These are phyloP conservation scores for Tephrocybe sp. DNA, from an alignment of 768 basidiomycete genomes.

Conservation along the genomic window DNA sequence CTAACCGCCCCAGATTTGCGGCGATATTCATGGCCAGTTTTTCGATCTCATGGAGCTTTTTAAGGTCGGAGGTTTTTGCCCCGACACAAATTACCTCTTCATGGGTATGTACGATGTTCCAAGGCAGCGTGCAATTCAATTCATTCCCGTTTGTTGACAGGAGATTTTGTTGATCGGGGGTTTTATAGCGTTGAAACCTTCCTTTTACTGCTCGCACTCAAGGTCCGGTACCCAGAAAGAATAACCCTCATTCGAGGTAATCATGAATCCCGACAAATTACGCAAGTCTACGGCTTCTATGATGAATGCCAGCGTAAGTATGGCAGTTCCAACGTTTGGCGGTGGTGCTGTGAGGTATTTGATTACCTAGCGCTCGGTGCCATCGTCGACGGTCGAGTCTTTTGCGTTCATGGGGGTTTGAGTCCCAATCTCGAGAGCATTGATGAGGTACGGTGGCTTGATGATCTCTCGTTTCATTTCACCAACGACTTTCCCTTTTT, in stretches of 20 bases:
- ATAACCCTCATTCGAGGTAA: slow-evolving; percentile 97
- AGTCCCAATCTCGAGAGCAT: slow-evolving; percentile 85
- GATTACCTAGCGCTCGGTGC: slow-evolving; percentile 95
- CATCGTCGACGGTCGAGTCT: slow-evolving; percentile 95
- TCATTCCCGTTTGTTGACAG: slow-evolving; percentile 37
- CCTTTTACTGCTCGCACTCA: slow-evolving; percentile 89
- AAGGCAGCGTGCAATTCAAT: neutral
- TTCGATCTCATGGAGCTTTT: slow-evolving; percentile 96
- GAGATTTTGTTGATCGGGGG: slow-evolving; percentile 97
- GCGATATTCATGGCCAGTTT: slow-evolving; percentile 97
- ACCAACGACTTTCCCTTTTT: slow-evolving; percentile 1
- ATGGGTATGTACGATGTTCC: slow-evolving; percentile 63
- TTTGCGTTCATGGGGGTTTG: slow-evolving; percentile 96
- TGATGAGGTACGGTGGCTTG: slow-evolving; percentile 69
- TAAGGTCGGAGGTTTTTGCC: slow-evolving; percentile 89
- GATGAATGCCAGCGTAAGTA: slow-evolving; percentile 98
- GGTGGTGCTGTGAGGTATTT: slow-evolving; percentile 98
- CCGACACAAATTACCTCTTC: slow-evolving; percentile 94
- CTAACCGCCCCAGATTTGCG: slow-evolving; percentile 64
- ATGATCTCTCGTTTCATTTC: slow-evolving; percentile 3
- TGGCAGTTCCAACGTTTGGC: slow-evolving; percentile 91
- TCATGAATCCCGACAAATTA: slow-evolving; percentile 97
- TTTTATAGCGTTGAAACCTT: slow-evolving; percentile 98
- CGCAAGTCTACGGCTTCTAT: slow-evolving; percentile 92
- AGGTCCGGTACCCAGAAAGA: slow-evolving; percentile 95